Evolutionary conservation across 1,284 basidiomycete species (phyloP).

Genomic region (Rhodotorula sp.): DNA sequence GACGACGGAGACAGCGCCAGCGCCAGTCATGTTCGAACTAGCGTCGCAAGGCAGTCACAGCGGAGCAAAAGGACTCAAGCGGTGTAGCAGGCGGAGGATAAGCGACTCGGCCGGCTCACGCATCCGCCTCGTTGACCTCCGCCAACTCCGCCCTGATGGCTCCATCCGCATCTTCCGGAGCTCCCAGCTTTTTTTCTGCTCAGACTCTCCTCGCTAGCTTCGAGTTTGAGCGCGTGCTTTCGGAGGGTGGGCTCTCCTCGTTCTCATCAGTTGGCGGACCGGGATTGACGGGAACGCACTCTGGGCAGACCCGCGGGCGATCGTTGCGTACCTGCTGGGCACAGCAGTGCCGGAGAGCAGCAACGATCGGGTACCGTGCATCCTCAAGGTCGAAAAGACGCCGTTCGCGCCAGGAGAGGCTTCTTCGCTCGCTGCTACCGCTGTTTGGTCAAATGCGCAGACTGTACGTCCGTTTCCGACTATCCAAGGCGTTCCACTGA

Average conservation of each 20-base stretch:
- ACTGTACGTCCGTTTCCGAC: constrained; percentile 9
- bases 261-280: neutral
- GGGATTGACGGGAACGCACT: neutral
- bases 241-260: constrained; percentile 56
- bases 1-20: constrained; percentile 24
- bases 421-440: constrained; percentile 36
- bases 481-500: neutral
- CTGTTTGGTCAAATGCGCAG: constrained; percentile 28
- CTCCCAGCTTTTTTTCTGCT: constrained; percentile 20
- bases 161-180: neutral
- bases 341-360: constrained; percentile 50
- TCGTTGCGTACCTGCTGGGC: constrained; percentile 57
- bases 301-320: constrained; percentile 57
- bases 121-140: neutral
- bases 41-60: neutral
- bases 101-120: too few species aligned
- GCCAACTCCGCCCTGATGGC: constrained; percentile 1
- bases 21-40: neutral
- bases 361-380: constrained; percentile 53
- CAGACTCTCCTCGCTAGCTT: constrained; percentile 51
- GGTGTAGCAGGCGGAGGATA: too few species aligned
- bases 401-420: constrained; percentile 53
- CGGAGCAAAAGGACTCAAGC: too few species aligned
- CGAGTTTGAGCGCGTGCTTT: constrained; percentile 60
- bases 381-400: constrained; percentile 65